Percentiles rank a stretch among this genome's conserved stretches.
Conservation (phyloP, 2,329 filamentous ascomycete species). For the Colletotrichum filicis region DNA sequence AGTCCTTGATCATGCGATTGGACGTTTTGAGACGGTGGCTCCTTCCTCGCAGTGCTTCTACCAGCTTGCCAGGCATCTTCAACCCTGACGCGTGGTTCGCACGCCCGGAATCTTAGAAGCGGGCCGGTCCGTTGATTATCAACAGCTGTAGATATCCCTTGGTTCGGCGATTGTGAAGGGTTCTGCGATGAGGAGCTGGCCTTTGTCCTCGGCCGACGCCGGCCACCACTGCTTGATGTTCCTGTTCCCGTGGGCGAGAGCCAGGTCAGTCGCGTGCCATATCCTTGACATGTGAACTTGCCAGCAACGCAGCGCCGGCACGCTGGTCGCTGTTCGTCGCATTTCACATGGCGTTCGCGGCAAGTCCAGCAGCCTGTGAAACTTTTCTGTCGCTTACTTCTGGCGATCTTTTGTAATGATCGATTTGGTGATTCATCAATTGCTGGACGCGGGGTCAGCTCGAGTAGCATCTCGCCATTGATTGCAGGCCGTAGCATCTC, state of each 20-base stretch:
- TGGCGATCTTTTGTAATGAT: not conserved
- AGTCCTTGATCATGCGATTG: too few species aligned
- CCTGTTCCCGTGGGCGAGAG: not conserved
- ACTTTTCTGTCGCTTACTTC: conserved; percentile 35
- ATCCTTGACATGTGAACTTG: conserved; percentile 13
- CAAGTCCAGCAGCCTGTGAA: conserved; percentile 51
- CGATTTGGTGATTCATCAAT: not conserved
- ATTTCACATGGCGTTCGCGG: conserved; percentile 48
- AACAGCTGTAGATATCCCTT: too few species aligned
- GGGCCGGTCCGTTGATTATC: not conserved
- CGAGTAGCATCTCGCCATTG: not conserved
- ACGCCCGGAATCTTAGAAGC: not conserved
- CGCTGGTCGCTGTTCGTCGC: conserved; percentile 44
- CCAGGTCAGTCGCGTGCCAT: conserved; percentile 15
- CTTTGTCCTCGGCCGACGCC: not conserved
- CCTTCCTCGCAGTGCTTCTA: not conserved
- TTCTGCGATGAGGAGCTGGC: not conserved
- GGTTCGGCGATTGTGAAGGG: not conserved
- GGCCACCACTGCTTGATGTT: not conserved
- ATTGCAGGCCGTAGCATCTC: conserved; percentile 38
- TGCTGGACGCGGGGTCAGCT: not conserved
- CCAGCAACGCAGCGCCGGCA: conserved; percentile 36
- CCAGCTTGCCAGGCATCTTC: too few species aligned
- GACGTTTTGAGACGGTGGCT: not conserved
- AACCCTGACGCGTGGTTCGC: not conserved